Evolutionary conservation across 2,329 filamentous ascomycete genomes (phyloP).

Genomic region (Didymella keratinophila): DNA sequence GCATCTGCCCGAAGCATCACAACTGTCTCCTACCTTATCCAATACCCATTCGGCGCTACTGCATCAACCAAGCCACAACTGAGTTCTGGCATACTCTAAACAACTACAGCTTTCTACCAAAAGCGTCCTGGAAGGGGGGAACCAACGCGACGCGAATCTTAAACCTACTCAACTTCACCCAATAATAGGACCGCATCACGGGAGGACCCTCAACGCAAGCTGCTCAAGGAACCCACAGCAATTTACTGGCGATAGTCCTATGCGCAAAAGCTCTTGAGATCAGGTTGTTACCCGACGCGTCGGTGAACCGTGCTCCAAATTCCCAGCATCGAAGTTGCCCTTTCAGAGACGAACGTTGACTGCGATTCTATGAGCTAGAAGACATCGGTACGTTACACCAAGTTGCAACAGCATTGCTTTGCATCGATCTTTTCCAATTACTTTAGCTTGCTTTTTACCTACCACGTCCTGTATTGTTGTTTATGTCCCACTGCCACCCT

Average conservation of each 20-base stretch:
- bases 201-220: slow-evolving; percentile 4
- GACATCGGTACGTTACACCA: slow-evolving; percentile 3
- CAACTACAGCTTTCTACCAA: background rate
- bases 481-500: background rate
- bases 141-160: background rate
- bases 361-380: slow-evolving; percentile 10
- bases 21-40: slow-evolving; percentile 14
- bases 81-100: background rate
- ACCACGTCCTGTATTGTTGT: background rate
- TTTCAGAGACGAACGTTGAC: background rate
- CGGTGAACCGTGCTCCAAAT: background rate
- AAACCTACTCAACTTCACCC: slow-evolving; percentile 2
- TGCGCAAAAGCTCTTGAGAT: background rate
- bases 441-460: background rate
- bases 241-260: background rate
- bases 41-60: slow-evolving; percentile 12
- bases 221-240: background rate
- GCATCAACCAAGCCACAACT: slow-evolving; percentile 5
- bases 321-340: background rate
- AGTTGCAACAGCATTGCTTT: background rate
- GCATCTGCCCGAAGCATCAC: slow-evolving; percentile 12
- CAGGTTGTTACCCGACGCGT: background rate
- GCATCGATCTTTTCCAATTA: background rate
- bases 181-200: slow-evolving; percentile 18
- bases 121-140: background rate